A percentile compares a stretch with the other conserved stretches of the same genome.
These are phyloP conservation scores for Nicotiana sylvestris DNA, from an alignment of 257 asterid species.

Conservation along the genomic window DNA sequence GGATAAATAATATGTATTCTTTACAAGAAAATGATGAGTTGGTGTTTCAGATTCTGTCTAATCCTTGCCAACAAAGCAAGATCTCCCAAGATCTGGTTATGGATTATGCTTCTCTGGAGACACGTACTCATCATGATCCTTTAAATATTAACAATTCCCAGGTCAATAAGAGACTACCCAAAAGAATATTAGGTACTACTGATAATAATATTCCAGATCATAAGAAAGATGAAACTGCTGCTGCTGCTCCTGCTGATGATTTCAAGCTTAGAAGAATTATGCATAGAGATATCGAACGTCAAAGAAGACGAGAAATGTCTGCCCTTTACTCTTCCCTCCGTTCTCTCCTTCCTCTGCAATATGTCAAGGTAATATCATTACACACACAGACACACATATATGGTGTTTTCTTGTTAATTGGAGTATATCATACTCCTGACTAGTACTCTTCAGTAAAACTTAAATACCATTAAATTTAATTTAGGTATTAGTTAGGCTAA, in stretches of 20 bases:
- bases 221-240: background rate
- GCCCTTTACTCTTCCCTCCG: conserved; percentile 34
- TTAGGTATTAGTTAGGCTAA: too few species aligned
- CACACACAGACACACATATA: too few species aligned
- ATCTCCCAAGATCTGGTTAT: background rate
- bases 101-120: background rate
- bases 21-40: conserved; percentile 5
- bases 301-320: conserved; percentile 43
- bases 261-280: conserved; percentile 19
- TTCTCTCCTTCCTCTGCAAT: conserved; percentile 37
- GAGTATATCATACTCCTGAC: too few species aligned
- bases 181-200: background rate
- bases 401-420: too few species aligned
- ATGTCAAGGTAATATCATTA: conserved; percentile 23
- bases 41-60: conserved; percentile 8
- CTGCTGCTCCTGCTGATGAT: background rate
- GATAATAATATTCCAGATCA: background rate
- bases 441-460: too few species aligned
- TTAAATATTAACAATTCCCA: background rate
- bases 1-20: background rate
- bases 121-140: background rate
- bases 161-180: background rate
- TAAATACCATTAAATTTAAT: too few species aligned
- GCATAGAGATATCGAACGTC: conserved; percentile 42
- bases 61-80: background rate